These are phyloP conservation scores for Myriangium duriaei DNA, from an alignment of 2,329 filamentous ascomycete genomes.

Conservation along the genomic window DNA sequence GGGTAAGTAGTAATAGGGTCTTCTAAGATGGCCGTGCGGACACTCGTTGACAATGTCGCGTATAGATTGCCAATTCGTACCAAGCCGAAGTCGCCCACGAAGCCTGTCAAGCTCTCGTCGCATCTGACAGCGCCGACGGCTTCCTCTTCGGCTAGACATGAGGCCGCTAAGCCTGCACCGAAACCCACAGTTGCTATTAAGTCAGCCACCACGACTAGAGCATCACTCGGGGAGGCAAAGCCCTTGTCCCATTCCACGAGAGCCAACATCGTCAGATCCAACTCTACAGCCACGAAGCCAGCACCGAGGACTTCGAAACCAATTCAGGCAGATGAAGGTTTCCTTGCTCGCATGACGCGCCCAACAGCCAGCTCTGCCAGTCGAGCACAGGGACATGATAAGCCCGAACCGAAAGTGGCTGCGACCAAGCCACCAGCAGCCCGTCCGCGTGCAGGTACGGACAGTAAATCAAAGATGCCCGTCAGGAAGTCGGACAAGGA, in stretches of 20 bases:
- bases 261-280: conserved; percentile 7
- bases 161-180: conserved; percentile 14
- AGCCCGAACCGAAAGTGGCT: conserved; percentile 29
- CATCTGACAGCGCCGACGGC: conserved; percentile 59
- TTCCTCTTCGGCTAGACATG: conserved; percentile 52
- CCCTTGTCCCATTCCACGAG: conserved; percentile 3
- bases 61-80: conserved; percentile 14
- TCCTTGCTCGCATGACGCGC: conserved; percentile 71
- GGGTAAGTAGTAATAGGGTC: conserved; percentile 13
- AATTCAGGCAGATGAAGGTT: conserved; percentile 52
- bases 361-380: conserved; percentile 58
- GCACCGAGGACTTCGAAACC: conserved; percentile 29
- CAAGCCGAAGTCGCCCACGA: conserved; percentile 56
- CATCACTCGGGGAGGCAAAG: conserved; percentile 6
- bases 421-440: conserved; percentile 11
- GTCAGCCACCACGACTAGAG: conserved; percentile 13
- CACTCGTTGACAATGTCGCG: conserved; percentile 14
- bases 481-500: neutral
- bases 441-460: conserved; percentile 4
- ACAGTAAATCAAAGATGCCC: conserved; percentile 1
- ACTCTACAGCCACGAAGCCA: conserved; percentile 20
- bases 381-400: conserved; percentile 48
- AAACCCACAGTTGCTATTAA: too few species aligned
- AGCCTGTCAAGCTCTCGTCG: conserved; percentile 52
- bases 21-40: neutral